Conservation (phyloP, 495 filamentous ascomycete species). For the Penicillium robsamsonii region DNA sequence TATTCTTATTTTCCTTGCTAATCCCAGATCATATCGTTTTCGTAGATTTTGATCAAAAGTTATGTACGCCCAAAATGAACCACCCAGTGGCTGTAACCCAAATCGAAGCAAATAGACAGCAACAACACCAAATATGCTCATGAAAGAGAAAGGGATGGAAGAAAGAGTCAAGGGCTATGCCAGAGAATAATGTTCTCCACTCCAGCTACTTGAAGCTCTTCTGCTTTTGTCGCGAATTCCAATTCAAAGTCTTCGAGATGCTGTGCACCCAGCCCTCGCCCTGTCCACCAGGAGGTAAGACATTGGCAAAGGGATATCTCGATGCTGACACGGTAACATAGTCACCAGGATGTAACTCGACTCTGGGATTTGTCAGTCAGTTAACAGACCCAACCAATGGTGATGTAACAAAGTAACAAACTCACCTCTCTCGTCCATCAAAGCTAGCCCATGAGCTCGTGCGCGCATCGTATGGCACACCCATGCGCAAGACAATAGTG, state of each 20-base stretch:
- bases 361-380: conserved; percentile 34
- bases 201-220: conserved; percentile 51
- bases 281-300: conserved; percentile 69
- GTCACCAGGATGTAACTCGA: conserved; percentile 86
- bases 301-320: conserved; percentile 88
- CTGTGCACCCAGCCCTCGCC: conserved; percentile 93
- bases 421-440: conserved; percentile 79
- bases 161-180: background rate
- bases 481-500: conserved; percentile 85
- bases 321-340: conserved; percentile 94
- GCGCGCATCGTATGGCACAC: conserved; percentile 88
- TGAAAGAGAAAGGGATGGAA: background rate
- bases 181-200: background rate
- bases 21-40: conserved; percentile 8
- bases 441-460: conserved; percentile 95
- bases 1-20: background rate
- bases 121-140: conserved; percentile 6
- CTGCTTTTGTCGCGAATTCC: conserved; percentile 82
- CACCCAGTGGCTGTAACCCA: conserved; percentile 1
- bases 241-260: conserved; percentile 85
- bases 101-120: background rate
- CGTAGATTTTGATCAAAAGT: background rate
- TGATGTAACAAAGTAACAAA: background rate
- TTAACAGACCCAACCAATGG: background rate
- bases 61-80: background rate